These are phyloP conservation scores for Fragaria vesca DNA, from an alignment of 306 rosid species.

Conservation along the genomic window DNA sequence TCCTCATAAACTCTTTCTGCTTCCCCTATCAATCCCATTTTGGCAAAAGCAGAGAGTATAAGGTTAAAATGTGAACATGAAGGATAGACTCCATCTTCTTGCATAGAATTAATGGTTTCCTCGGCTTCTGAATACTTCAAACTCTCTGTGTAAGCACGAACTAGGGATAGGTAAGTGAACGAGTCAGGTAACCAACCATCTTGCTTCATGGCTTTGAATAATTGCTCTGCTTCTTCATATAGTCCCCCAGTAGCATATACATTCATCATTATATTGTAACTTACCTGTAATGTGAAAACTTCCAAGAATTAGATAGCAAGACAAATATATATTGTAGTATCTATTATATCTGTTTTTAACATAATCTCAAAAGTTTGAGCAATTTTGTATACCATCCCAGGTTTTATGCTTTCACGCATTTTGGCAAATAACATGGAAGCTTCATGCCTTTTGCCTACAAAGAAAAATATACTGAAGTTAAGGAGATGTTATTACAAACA, in stretches of 20 bases:
- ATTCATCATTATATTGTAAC: slow-evolving; percentile 85
- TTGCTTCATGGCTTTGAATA: slow-evolving; percentile 62
- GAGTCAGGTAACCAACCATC: slow-evolving; percentile 67
- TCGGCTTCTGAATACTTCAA: slow-evolving; percentile 61
- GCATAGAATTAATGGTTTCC: slow-evolving; percentile 62
- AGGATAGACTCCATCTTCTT: slow-evolving; percentile 50
- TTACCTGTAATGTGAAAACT: slow-evolving; percentile 49
- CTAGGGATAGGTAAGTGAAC: slow-evolving; percentile 65
- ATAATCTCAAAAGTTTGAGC: not conserved
- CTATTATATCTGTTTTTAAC: not conserved
- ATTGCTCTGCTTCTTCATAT: slow-evolving; percentile 54
- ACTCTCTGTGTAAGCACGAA: slow-evolving; percentile 65
- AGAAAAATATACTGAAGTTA: slow-evolving; percentile 4
- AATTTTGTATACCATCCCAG: slow-evolving; percentile 59
- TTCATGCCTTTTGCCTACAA: slow-evolving; percentile 68
- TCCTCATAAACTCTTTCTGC: slow-evolving; percentile 65
- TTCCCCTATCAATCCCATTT: slow-evolving; percentile 58
- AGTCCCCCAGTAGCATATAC: slow-evolving; percentile 76
- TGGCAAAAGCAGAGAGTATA: slow-evolving; percentile 54
- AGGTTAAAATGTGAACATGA: slow-evolving; percentile 75
- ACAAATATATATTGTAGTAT: not conserved
- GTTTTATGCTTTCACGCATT: slow-evolving; percentile 81
- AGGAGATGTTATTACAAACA: not conserved
- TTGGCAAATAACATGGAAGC: slow-evolving; percentile 64
- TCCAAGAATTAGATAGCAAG: not conserved